A percentile compares a stretch with the other conserved stretches of the same genome.
Conservation (phyloP, 140 eudicot genomes). For the Stevia rebaudiana region DNA sequence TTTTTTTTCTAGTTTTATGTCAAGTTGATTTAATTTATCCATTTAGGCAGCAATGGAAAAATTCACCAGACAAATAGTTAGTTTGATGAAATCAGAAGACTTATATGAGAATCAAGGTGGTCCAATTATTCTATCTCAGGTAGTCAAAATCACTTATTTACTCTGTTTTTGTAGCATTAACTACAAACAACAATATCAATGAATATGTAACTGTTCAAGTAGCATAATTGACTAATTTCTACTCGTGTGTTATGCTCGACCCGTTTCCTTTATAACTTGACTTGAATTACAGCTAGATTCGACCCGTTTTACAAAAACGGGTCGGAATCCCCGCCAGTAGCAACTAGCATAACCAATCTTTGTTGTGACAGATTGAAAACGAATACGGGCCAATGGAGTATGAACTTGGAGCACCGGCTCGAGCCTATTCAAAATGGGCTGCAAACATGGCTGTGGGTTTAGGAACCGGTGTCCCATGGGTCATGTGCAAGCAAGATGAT, state of each 20-base stretch:
- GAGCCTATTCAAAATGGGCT: constrained; percentile 85
- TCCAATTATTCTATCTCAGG: constrained; percentile 94
- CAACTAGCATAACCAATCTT: too few species aligned
- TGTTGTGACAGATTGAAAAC: constrained; percentile 89
- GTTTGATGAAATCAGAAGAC: constrained; percentile 79
- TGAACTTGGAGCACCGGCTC: constrained; percentile 77
- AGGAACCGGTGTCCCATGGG: constrained; percentile 95
- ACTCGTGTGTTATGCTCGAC: too few species aligned
- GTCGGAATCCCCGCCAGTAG: too few species aligned
- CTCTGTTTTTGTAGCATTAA: too few species aligned
- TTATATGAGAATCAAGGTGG: constrained; percentile 86
- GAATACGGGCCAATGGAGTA: constrained; percentile 97
- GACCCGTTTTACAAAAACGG: too few species aligned
- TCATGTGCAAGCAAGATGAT: constrained; percentile 99
- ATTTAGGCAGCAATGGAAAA: constrained; percentile 74
- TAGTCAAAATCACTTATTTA: constrained; percentile 28
- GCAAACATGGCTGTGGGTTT: constrained; percentile 87
- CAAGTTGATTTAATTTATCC: not conserved
- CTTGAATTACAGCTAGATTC: too few species aligned
- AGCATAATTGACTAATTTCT: too few species aligned
- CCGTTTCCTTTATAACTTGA: too few species aligned
- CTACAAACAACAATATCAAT: too few species aligned
- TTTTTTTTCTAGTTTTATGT: not conserved
- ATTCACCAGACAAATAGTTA: constrained; percentile 77
- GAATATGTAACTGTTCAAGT: too few species aligned